Evolutionary conservation across 768 basidiomycete species (phyloP), one percentile per base, ranked within the genome.

Genomic region (Hericium rajendrae): DNA sequence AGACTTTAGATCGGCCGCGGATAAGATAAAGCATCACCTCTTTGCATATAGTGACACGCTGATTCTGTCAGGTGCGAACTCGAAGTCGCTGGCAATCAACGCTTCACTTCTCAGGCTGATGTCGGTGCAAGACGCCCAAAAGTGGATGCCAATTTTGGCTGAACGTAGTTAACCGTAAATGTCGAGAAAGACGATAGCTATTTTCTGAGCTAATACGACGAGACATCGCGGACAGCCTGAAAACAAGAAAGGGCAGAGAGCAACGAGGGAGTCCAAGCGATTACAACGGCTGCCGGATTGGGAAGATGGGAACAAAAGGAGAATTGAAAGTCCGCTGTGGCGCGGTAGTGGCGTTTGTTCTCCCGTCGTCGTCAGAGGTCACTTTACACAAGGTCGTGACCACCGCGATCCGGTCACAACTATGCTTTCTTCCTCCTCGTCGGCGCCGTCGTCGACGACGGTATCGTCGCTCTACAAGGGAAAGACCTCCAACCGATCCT

Each of bases 401-500:
- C 59, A 50, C 54, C 61, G 59, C 52, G 52, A 22, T 53, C 20
- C 20, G 13, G 54, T 54, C 40, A 54, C 54, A 48, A 6, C 22
- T n/a, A 54, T 55, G 54, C 39, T 24, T 32, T 39, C 54, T 26
- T 59, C 61, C 53, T 56, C 59, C 55, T 51, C 67, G 48, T 58
- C 62, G 48, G 48, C 70, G 56, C 64, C 69, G 58, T 67, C 65
- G 63, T 64, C 63, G 53, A 68, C 60, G 60, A 54, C 63, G 51
- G 67, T 67, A 60, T 69, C n/a, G 20, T 28, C 22, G 40, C 54
- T 54, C 51, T 80, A 78, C 70, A 84, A 84, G 64, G 83, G 83
- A 54, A 85, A 84, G 66, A 70, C 71, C 18, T 75, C 79, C 6
- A 70, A 76, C 62, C 68, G 81, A 67, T 82, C 80, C 18, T 84